Percentiles rank a stretch among this genome's conserved stretches.
Evolutionary conservation across 2,329 filamentous ascomycete genomes (phyloP).

Genomic region (Pseudopithomyces chartarum): DNA sequence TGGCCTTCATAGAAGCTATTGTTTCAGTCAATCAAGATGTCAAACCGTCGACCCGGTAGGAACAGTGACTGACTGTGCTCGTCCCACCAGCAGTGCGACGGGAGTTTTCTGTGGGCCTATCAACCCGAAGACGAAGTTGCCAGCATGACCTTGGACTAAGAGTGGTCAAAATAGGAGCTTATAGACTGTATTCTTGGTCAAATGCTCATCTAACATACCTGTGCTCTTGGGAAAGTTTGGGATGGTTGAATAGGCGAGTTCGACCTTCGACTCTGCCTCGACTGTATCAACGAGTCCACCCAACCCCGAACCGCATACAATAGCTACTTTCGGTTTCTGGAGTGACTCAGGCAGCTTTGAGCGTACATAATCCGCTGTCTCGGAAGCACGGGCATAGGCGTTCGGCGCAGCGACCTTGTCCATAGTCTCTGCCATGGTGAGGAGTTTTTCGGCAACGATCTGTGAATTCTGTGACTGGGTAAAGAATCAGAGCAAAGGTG

Average conservation of each 20-base stretch:
- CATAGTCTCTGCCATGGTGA: constrained; percentile 22
- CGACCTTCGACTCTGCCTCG: constrained; percentile 54
- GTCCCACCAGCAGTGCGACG: constrained; percentile 67
- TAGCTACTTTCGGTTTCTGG: constrained; percentile 62
- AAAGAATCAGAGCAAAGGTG: not conserved
- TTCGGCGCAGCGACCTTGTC: constrained; percentile 34
- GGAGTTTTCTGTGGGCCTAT: constrained; percentile 59
- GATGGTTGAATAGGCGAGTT: constrained; percentile 63
- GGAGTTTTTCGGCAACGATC: not conserved
- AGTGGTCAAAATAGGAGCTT: constrained; percentile 7
- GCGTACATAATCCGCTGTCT: constrained; percentile 58
- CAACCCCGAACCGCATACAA: constrained; percentile 69
- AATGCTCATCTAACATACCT: constrained; percentile 52
- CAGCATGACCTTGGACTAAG: constrained; percentile 63
- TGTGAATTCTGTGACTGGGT: not conserved
- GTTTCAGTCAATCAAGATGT: constrained; percentile 17
- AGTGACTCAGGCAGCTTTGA: constrained; percentile 55
- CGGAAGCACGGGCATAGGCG: constrained; percentile 51
- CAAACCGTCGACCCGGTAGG: not conserved
- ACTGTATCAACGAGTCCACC: constrained; percentile 65
- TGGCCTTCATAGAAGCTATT: constrained; percentile 71
- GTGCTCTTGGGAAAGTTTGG: constrained; percentile 66
- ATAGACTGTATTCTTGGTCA: not conserved
- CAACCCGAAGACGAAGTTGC: constrained; percentile 67
- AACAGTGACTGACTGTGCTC: constrained; percentile 62